A percentile compares a stretch with the other conserved stretches of the same genome.
Conservation (phyloP, 2,329 filamentous ascomycete species). For the Ophiostoma tasmaniense region DNA sequence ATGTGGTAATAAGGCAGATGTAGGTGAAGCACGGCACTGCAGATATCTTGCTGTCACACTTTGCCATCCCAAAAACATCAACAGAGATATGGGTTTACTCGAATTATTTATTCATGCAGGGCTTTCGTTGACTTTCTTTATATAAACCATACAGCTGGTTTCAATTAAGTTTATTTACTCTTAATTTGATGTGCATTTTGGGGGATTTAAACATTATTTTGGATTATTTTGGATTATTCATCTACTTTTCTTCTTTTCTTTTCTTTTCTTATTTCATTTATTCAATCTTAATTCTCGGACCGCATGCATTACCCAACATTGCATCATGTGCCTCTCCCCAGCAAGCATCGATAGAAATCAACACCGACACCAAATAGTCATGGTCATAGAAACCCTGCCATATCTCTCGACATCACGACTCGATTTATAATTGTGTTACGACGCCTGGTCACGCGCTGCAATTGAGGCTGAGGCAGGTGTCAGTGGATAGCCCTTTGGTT, state of each 20-base stretch:
- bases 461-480: not conserved
- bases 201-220: too few species aligned
- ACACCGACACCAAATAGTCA: not conserved
- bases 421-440: conserved; percentile 4
- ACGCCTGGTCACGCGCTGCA: not conserved
- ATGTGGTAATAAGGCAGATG: not conserved
- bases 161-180: too few species aligned
- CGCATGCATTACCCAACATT: not conserved
- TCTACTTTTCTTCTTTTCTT: not conserved
- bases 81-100: too few species aligned
- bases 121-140: too few species aligned
- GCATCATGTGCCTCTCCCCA: not conserved
- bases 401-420: not conserved
- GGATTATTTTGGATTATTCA: too few species aligned
- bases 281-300: too few species aligned
- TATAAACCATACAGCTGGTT: too few species aligned
- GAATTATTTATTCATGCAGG: too few species aligned
- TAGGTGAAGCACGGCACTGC: too few species aligned
- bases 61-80: too few species aligned
- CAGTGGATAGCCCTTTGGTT: not conserved
- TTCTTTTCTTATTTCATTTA: not conserved
- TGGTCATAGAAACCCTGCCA: not conserved
- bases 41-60: too few species aligned
- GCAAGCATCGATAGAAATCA: not conserved
- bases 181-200: too few species aligned